Conservation (phyloP, 2,329 filamentous ascomycete species). For the Aspergillus proliferans region DNA sequence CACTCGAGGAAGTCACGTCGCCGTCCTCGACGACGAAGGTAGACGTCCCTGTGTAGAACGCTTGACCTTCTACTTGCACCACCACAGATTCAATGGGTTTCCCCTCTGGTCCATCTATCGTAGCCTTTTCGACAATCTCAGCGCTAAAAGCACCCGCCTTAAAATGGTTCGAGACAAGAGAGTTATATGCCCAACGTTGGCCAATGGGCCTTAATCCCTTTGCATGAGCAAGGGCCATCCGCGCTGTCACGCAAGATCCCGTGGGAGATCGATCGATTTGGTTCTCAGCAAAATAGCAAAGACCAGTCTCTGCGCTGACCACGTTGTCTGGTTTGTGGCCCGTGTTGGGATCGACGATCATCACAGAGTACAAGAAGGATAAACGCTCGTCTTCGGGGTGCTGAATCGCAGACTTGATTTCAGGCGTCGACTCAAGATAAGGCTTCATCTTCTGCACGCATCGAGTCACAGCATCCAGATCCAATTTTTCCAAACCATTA, state of each 20-base stretch:
- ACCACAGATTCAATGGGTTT: slow-evolving; percentile 10
- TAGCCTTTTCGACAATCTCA: slow-evolving; percentile 13
- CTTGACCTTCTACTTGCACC: slow-evolving; percentile 27
- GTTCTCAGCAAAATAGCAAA: slow-evolving; percentile 43
- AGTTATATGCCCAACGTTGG: slow-evolving; percentile 31
- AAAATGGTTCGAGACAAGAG: slow-evolving; percentile 29
- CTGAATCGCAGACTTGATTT: slow-evolving; percentile 16
- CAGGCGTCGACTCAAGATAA: slow-evolving; percentile 9
- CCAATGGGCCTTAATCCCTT: slow-evolving; percentile 17
- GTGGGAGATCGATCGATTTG: slow-evolving; percentile 44
- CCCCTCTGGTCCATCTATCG: slow-evolving; percentile 1
- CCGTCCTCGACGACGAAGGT: slow-evolving; percentile 25
- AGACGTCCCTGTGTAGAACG: slow-evolving; percentile 26
- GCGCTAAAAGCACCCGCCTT: slow-evolving; percentile 17
- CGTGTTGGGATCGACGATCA: slow-evolving; percentile 28
- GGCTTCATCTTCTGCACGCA: slow-evolving; percentile 12
- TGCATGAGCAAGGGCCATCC: slow-evolving; percentile 31
- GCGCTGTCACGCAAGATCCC: slow-evolving; percentile 33
- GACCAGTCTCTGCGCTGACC: slow-evolving; percentile 34
- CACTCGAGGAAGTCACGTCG: slow-evolving; percentile 16
- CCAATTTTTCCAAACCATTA: slow-evolving; percentile 19
- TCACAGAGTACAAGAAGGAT: slow-evolving; percentile 37
- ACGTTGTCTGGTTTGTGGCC: slow-evolving; percentile 10
- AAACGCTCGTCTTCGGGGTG: slow-evolving; percentile 29
- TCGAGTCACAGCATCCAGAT: slow-evolving; percentile 28